Percentiles rank a stretch among this genome's conserved stretches.
Conservation (phyloP, 371 early-diverging fungal species). For the Syncephalastrum sp. region DNA sequence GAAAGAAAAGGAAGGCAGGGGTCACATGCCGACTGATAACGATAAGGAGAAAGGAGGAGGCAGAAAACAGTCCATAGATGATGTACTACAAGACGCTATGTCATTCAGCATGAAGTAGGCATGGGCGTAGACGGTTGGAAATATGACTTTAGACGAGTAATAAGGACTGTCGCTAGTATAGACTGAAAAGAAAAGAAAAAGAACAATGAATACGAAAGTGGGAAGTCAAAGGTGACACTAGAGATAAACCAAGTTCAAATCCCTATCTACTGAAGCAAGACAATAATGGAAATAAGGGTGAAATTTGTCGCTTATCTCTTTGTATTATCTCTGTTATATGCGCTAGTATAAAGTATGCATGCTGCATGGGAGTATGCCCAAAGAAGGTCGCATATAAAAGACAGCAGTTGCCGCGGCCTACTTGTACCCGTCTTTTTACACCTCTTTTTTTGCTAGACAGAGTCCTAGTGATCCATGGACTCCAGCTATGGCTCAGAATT, state of each 20-base stretch:
- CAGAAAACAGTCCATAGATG: neutral
- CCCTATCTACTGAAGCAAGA: too few species aligned
- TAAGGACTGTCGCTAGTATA: neutral
- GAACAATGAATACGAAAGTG: neutral
- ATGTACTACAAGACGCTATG: too few species aligned
- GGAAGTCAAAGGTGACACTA: too few species aligned
- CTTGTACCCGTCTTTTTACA: slow-evolving; percentile 5
- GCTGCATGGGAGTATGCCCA: too few species aligned
- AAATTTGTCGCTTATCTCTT: slow-evolving; percentile 6
- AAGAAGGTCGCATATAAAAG: too few species aligned
- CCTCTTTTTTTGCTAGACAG: slow-evolving; percentile 10
- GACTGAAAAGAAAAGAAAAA: neutral
- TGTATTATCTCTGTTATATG: neutral
- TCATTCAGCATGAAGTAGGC: too few species aligned
- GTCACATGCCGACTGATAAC: slow-evolving; percentile 3
- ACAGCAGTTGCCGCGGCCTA: neutral
- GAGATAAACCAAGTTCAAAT: too few species aligned
- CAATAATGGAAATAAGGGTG: too few species aligned
- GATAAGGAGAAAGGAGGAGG: neutral
- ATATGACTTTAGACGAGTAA: neutral
- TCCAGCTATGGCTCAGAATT: slow-evolving; percentile 22
- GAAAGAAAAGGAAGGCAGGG: neutral
- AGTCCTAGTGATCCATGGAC: neutral
- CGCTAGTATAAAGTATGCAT: neutral
- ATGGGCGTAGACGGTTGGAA: too few species aligned